Evolutionary conservation across 805 yeast genomes (phyloP).

Genomic region (Metschnikowia hibisci): DNA sequence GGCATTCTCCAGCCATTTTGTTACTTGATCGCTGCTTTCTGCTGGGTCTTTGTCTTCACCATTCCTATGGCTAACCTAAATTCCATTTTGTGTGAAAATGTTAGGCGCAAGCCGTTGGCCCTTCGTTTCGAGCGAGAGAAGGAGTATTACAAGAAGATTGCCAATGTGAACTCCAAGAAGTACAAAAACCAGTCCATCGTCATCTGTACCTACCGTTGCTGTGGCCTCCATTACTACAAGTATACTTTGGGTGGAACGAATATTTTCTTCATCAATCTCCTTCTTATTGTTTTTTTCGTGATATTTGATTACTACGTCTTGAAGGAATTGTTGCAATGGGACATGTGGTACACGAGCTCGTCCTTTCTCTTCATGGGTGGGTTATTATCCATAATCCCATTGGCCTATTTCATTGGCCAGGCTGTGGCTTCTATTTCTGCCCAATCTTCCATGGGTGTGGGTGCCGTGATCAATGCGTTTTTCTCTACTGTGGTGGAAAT

Average conservation of each 20-base stretch:
- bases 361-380: slow-evolving; percentile 69
- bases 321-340: slow-evolving; percentile 39
- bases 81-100: slow-evolving; percentile 63
- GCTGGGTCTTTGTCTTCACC: slow-evolving; percentile 84
- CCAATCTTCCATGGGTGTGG: slow-evolving; percentile 97
- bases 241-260: slow-evolving; percentile 96
- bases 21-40: slow-evolving; percentile 47
- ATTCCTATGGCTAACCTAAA: slow-evolving; percentile 91
- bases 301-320: slow-evolving; percentile 71
- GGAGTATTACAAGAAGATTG: slow-evolving; percentile 36
- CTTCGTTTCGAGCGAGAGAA: slow-evolving; percentile 65
- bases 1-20: slow-evolving; percentile 65
- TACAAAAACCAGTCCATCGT: slow-evolving; percentile 58
- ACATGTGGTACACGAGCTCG: slow-evolving; percentile 52
- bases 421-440: slow-evolving; percentile 99
- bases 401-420: slow-evolving; percentile 96
- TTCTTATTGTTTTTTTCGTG: slow-evolving; percentile 75
- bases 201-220: slow-evolving; percentile 86
- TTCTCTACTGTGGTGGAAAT: slow-evolving; percentile 95
- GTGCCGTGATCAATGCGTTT: slow-evolving; percentile 97
- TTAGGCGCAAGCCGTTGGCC: slow-evolving; percentile 88
- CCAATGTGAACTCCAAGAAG: slow-evolving; percentile 23
- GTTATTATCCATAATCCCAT: slow-evolving; percentile 79
- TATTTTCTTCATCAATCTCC: slow-evolving; percentile 82
- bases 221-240: slow-evolving; percentile 91